Percentiles rank a stretch among this genome's conserved stretches.
Conservation (phyloP, 192 early-diverging fungal species). For the Diversispora eburnea region DNA sequence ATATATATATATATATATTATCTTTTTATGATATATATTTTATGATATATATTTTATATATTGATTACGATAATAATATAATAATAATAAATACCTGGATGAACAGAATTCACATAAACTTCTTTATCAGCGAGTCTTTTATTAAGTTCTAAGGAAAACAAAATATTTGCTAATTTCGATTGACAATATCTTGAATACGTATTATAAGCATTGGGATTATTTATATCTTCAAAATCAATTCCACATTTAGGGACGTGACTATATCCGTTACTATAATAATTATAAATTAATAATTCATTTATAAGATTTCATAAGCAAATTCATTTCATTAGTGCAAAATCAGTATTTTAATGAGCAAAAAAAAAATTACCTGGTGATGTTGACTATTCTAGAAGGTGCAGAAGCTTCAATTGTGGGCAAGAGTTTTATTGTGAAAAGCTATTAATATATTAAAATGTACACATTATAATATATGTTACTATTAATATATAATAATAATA, state of each 20-base stretch:
- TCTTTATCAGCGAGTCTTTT: conserved; percentile 29
- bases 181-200: conserved; percentile 42
- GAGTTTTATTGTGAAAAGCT: conserved; percentile 33
- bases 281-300: not conserved
- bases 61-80: too few relatives aligned
- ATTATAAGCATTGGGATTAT: too few relatives aligned
- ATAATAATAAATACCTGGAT: conserved; percentile 42
- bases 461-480: too few relatives aligned
- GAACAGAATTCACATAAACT: conserved; percentile 42
- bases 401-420: conserved; percentile 40
- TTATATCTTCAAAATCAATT: conserved; percentile 45
- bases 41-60: too few relatives aligned
- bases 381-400: too few relatives aligned
- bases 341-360: not conserved
- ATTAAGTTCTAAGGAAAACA: conserved; percentile 50
- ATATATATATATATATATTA: too few relatives aligned
- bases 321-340: too few relatives aligned
- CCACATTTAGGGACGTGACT: conserved; percentile 29
- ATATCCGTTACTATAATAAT: conserved; percentile 33
- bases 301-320: too few relatives aligned
- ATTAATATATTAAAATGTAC: not conserved
- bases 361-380: conserved; percentile 33
- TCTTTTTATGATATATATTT: too few relatives aligned
- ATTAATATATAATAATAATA: not conserved
- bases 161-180: conserved; percentile 55